Evolutionary conservation across 2,329 filamentous ascomycete species (phyloP).

Genomic region (Diaporthe vexans): DNA sequence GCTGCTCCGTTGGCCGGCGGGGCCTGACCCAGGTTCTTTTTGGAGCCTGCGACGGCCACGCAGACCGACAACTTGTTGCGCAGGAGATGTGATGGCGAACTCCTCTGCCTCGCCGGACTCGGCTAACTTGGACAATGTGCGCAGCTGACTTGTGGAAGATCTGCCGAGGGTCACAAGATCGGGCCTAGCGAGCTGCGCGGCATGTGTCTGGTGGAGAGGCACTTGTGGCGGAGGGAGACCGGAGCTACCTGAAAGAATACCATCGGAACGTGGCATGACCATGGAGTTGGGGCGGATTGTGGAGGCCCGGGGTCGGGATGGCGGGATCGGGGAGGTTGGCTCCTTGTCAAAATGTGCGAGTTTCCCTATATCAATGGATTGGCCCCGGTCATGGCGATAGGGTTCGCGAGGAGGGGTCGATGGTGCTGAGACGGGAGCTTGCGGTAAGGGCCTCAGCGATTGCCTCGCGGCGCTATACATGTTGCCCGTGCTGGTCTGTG

Average conservation of each 20-base stretch:
- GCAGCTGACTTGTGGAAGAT: conserved; percentile 90
- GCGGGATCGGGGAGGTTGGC: conserved; percentile 57
- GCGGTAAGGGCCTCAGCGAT: conserved; percentile 81
- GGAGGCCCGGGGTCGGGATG: conserved; percentile 54
- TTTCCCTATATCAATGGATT: conserved; percentile 74
- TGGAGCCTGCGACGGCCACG: conserved; percentile 88
- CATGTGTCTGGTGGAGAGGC: conserved; percentile 55
- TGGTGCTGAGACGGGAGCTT: conserved; percentile 67
- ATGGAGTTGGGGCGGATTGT: conserved; percentile 71
- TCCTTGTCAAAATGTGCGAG: conserved; percentile 63
- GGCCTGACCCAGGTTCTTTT: conserved; percentile 66
- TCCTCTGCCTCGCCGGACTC: conserved; percentile 82
- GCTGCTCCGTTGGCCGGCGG: conserved; percentile 60
- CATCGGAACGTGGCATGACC: conserved; percentile 71
- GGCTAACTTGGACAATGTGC: conserved; percentile 87
- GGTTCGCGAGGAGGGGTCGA: conserved; percentile 45
- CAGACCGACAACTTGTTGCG: conserved; percentile 89
- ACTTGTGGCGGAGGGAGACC: conserved; percentile 50
- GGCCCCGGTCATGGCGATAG: conserved; percentile 67
- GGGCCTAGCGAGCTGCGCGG: conserved; percentile 70
- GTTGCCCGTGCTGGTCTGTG: conserved; percentile 64
- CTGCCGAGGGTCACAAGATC: conserved; percentile 87
- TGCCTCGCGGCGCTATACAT: conserved; percentile 81
- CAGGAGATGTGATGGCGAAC: conserved; percentile 81
- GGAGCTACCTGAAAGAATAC: conserved; percentile 56